Evolutionary conservation across 1,139 yeast species (phyloP).

Genomic region (Geotrichum cucujoidarum): DNA sequence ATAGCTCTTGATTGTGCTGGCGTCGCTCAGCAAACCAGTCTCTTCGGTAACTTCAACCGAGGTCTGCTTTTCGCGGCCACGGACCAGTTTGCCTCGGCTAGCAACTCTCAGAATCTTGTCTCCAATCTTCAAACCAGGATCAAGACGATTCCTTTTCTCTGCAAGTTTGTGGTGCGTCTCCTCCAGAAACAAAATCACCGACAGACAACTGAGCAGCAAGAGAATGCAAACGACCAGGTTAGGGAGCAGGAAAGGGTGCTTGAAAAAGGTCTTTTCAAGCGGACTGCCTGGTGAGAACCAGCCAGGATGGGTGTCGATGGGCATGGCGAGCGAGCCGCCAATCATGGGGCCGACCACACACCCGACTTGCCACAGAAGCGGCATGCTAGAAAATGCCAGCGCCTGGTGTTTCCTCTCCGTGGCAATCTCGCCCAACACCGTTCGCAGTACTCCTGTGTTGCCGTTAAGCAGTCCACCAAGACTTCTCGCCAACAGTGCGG

Average conservation of each 20-base stretch:
- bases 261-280: slow-evolving; percentile 35
- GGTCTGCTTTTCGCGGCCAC: not conserved
- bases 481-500: slow-evolving; percentile 50
- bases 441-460: slow-evolving; percentile 56
- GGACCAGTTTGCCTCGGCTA: slow-evolving; percentile 28
- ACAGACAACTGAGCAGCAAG: slow-evolving; percentile 31
- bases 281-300: slow-evolving; percentile 24
- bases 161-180: slow-evolving; percentile 50
- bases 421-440: slow-evolving; percentile 57
- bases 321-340: slow-evolving; percentile 44
- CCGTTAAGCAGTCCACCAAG: slow-evolving; percentile 57
- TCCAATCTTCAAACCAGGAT: slow-evolving; percentile 51
- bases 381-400: slow-evolving; percentile 55
- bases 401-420: slow-evolving; percentile 55
- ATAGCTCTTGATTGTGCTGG: no score
- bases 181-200: slow-evolving; percentile 53
- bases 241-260: slow-evolving; percentile 56
- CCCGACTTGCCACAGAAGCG: slow-evolving; percentile 57
- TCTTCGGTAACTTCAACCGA: not conserved
- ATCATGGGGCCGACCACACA: slow-evolving; percentile 55
- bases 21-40: no score
- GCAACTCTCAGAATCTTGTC: slow-evolving; percentile 41
- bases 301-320: slow-evolving; percentile 33
- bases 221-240: slow-evolving; percentile 50
- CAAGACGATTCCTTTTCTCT: slow-evolving; percentile 36